Conservation (phyloP, 352 stramenopile genomes). For the Thalassiosira livingstoniorum region DNA sequence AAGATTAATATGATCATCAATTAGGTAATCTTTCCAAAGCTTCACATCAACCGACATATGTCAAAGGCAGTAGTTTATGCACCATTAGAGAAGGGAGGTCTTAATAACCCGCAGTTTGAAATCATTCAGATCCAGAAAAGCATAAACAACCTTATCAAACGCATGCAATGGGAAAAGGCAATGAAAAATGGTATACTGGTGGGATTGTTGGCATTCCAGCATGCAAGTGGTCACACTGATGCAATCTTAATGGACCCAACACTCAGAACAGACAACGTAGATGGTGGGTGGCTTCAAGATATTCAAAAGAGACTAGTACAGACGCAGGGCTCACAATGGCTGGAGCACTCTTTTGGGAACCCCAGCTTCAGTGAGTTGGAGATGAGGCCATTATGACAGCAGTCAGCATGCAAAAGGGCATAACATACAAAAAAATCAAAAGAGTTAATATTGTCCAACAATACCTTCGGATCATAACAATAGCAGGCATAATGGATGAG, state of each 20-base stretch:
- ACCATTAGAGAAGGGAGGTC: not conserved
- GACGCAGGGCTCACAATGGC: conserved; percentile 9
- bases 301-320: not conserved
- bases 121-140: not conserved
- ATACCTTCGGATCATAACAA: conserved; percentile 3
- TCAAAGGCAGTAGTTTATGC: not conserved
- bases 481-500: not conserved
- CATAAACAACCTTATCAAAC: conserved; percentile 13
- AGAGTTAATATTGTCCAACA: too few species aligned
- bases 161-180: conserved; percentile 18
- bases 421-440: not conserved
- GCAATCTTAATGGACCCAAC: conserved; percentile 14
- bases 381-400: conserved; percentile 28
- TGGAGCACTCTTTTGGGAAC: conserved; percentile 33
- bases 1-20: not conserved
- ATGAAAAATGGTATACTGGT: conserved; percentile 11
- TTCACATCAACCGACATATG: not conserved
- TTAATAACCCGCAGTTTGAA: not conserved
- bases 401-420: not conserved
- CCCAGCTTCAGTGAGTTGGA: not conserved
- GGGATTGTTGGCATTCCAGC: conserved; percentile 14
- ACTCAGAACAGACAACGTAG: not conserved
- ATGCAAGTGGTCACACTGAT: conserved; percentile 4
- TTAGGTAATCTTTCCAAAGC: not conserved
- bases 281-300: conserved; percentile 10